Evolutionary conservation across 352 stramenopile species (phyloP).

Genomic region (Stramenopiles sp.): DNA sequence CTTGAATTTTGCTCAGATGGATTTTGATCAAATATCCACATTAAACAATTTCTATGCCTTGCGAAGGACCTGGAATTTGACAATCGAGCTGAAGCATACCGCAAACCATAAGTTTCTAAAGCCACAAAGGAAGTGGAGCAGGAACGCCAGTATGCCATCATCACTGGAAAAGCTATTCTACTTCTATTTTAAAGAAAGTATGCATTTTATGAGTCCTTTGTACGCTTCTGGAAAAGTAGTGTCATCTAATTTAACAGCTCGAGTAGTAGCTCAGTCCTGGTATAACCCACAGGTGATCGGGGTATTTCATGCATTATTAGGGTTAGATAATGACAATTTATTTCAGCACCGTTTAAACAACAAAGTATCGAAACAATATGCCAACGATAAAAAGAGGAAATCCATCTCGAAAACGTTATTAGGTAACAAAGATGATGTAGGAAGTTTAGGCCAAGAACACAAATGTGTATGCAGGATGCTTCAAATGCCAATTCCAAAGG

Average conservation of each 20-base stretch:
- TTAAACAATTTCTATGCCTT: neutral
- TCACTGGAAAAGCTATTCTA: neutral
- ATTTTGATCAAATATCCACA: neutral
- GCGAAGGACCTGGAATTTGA: neutral
- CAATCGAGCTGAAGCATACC: neutral
- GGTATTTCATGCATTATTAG: neutral
- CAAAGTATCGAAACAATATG: neutral
- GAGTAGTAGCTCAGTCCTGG: neutral
- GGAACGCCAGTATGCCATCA: neutral
- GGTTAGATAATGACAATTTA: neutral
- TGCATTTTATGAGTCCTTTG: neutral
- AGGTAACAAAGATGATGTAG: neutral
- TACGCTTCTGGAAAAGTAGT: neutral
- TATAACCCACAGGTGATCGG: neutral
- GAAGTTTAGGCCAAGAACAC: neutral
- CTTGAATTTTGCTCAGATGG: neutral
- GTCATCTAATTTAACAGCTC: neutral
- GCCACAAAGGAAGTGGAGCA: neutral
- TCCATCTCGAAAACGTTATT: neutral
- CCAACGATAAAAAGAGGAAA: no score
- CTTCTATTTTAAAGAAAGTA: neutral
- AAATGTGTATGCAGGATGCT: neutral
- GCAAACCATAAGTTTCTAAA: neutral
- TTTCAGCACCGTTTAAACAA: neutral
- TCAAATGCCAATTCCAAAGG: neutral